Percentiles rank a stretch among this genome's conserved stretches.
Evolutionary conservation across 2,329 filamentous ascomycete genomes (phyloP).

Genomic region (Nothomitra cinnamomea): DNA sequence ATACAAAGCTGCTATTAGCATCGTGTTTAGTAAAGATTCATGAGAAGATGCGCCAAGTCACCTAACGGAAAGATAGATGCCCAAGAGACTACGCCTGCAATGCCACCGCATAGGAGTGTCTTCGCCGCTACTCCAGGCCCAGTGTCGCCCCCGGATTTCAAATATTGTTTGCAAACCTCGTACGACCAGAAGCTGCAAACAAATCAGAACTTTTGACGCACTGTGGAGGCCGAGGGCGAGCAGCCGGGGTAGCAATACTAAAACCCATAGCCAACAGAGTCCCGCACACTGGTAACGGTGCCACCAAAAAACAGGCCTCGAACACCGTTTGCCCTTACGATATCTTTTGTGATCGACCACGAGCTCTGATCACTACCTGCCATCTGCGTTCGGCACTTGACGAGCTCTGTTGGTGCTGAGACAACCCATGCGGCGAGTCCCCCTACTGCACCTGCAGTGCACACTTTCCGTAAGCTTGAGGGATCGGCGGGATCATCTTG

Average conservation of each 20-base stretch:
- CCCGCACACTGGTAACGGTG: slow-evolving; percentile 60
- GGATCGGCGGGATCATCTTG: slow-evolving; percentile 27
- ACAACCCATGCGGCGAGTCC: slow-evolving; percentile 76
- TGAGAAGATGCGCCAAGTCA: slow-evolving; percentile 8
- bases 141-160: slow-evolving; percentile 29
- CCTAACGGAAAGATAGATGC: slow-evolving; percentile 68
- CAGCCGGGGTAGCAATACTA: slow-evolving; percentile 38
- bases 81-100: slow-evolving; percentile 83
- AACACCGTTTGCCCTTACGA: slow-evolving; percentile 41
- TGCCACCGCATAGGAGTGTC: slow-evolving; percentile 64
- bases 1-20: not conserved
- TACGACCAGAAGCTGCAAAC: slow-evolving; percentile 65
- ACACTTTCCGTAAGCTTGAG: slow-evolving; percentile 41
- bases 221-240: not conserved
- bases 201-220: slow-evolving; percentile 2
- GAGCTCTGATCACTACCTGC: slow-evolving; percentile 29
- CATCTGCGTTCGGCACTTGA: slow-evolving; percentile 83
- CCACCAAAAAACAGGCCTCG: slow-evolving; percentile 70
- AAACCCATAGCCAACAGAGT: slow-evolving; percentile 89
- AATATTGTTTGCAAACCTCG: slow-evolving; percentile 49
- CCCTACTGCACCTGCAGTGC: slow-evolving; percentile 62
- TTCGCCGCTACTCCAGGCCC: slow-evolving; percentile 37
- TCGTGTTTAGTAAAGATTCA: not conserved
- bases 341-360: slow-evolving; percentile 44
- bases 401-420: slow-evolving; percentile 73